These are phyloP conservation scores for Fonsecaea monophora DNA, from an alignment of 2,329 filamentous ascomycete species.

Conservation along the genomic window DNA sequence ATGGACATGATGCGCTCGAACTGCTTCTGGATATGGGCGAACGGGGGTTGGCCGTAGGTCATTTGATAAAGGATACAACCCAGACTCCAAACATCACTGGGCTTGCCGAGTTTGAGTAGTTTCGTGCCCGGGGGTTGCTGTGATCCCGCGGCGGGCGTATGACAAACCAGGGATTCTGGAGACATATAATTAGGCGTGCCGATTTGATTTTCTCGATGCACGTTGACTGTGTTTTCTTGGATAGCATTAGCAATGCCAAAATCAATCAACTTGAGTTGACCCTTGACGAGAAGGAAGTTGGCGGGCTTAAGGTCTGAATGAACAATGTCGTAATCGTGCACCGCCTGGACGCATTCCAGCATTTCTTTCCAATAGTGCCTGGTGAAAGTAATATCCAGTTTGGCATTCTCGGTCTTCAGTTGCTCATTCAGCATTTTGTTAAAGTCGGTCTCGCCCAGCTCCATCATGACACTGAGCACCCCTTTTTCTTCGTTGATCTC, in stretches of 20 bases:
- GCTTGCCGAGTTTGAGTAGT: slow-evolving; percentile 94
- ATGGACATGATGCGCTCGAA: slow-evolving; percentile 75
- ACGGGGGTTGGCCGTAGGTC: slow-evolving; percentile 95
- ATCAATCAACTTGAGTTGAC: slow-evolving; percentile 92
- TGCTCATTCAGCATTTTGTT: slow-evolving; percentile 80
- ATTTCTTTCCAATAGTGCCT: slow-evolving; percentile 99
- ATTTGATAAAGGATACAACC: slow-evolving; percentile 98
- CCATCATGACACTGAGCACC: slow-evolving; percentile 89
- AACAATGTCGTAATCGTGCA: slow-evolving; percentile 89
- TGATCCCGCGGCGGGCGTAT: slow-evolving; percentile 68
- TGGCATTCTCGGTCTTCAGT: slow-evolving; percentile 73
- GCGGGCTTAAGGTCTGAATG: slow-evolving; percentile 97
- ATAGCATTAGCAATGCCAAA: slow-evolving; percentile 99
- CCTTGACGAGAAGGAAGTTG: slow-evolving; percentile 93
- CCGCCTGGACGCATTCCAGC: slow-evolving; percentile 90
- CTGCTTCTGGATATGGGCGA: slow-evolving; percentile 87
- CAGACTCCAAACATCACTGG: slow-evolving; percentile 93
- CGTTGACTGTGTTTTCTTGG: slow-evolving; percentile 94
- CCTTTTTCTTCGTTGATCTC: slow-evolving; percentile 94
- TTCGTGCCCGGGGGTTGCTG: slow-evolving; percentile 59
- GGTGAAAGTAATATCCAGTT: slow-evolving; percentile 86
- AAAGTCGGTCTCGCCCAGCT: slow-evolving; percentile 93
- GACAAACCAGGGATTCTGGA: slow-evolving; percentile 89
- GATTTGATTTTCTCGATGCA: slow-evolving; percentile 92
- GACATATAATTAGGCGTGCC: slow-evolving; percentile 99